A percentile compares a stretch with the other conserved stretches of the same genome.
phyloP scores from a whole-genome alignment of 768 basidiomycete genomes.

The Leccinum arenicola region DNA sequence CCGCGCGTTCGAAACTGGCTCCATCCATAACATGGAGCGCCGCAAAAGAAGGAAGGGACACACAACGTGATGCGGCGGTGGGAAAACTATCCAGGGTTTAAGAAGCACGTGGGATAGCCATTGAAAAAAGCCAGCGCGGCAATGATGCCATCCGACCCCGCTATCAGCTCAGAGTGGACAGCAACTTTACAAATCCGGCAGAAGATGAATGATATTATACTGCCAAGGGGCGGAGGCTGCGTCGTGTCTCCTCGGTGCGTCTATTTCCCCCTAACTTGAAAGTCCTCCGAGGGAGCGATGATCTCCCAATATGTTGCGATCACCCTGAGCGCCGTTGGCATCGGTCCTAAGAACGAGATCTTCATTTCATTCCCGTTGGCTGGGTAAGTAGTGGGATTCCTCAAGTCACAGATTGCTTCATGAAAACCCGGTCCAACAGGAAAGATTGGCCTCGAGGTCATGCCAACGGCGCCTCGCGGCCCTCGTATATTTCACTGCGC shows the following conservation, averaged over 20 bases:
- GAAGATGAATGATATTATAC: not conserved
- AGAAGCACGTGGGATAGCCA: not conserved
- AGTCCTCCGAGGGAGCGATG: not conserved
- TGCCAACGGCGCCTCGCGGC: not conserved
- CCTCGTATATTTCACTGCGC: too few relatives aligned
- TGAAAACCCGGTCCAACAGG: not conserved
- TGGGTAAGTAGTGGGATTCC: not conserved
- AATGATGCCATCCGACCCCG: not conserved
- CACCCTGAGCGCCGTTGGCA: not conserved
- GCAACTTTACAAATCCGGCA: not conserved
- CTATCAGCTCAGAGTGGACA: not conserved
- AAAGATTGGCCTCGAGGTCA: not conserved
- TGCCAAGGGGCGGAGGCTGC: not conserved
- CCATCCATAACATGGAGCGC: conserved; percentile 7
- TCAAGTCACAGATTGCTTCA: too few relatives aligned
- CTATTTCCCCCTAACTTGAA: not conserved
- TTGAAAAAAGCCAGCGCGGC: not conserved
- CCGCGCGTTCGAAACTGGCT: not conserved
- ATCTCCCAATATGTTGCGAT: not conserved
- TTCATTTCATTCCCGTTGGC: not conserved
- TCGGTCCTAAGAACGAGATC: not conserved
- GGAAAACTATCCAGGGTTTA: not conserved
- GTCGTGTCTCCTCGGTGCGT: not conserved
- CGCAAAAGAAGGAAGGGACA: not conserved
- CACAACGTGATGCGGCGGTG: not conserved